Base-by-base conservation (phyloP, 2,329 filamentous ascomycete genomes). In the Nemania diffusa region DNA sequence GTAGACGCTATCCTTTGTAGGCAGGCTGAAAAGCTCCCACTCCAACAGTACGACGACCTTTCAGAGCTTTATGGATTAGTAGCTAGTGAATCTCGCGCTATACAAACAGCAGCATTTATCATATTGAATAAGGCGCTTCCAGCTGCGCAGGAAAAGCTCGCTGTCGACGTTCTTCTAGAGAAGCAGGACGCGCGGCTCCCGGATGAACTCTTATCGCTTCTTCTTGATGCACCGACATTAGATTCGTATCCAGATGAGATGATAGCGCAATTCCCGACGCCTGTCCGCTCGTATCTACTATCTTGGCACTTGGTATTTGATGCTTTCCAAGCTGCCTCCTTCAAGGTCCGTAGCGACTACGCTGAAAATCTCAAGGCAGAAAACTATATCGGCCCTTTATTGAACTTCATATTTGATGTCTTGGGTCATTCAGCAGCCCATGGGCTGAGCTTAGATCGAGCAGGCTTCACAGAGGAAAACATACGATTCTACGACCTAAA, bases 261-360 rank as follows among this genome's bases (percentile, higher is more conserved):
- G 40, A 88, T 94, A 24, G 85, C 89, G 5, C 83, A 87, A 17
- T 91, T 94, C 73, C 93, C 93, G 11, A 82, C 88, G 0, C 76
- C 87, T 0, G 83, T 97, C 55, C 88, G 93, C 59, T 89, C 90
- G 9, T 99, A 97, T 75, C 84, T 99, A 2, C 83, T 97, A 29
- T 92, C 93, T 11, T 99, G 96, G 96, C 88, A 92, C 70, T 84
- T 98, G 1, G 85, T 97, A 0, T 98, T 97, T 76, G 93, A 97
- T 73, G 91, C 95, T 51, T 97, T 95, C 76, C 83, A 84, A 20
- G 88, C 89, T 22, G 89, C 94, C 13, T 93, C 94, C 0, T 91
- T 92, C 78, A 93, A 93, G 73, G 89, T 98, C 17, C 92, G 93
- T 72, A 88, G 88, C 65, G 90, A 94, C 74, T 98, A 97, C 74